Conservation (phyloP, 768 basidiomycete species). For the Sarcodon sp. region DNA sequence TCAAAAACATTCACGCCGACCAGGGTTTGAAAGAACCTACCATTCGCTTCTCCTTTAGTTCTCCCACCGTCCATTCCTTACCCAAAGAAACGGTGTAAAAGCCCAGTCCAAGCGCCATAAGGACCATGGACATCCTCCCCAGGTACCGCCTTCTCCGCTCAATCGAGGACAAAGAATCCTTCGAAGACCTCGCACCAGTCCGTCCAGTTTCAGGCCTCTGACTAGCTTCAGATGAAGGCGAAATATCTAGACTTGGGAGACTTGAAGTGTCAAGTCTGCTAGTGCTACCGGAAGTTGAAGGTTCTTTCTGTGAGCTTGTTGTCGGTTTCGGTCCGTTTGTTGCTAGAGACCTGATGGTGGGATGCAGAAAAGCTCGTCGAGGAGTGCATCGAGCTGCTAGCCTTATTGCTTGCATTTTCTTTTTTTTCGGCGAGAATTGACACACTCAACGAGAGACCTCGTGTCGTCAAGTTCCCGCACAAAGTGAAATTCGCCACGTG, state of each 20-base stretch:
- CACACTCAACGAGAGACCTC: neutral
- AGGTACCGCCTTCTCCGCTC: slow-evolving; percentile 56
- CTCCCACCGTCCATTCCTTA: slow-evolving; percentile 65
- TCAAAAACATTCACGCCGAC: neutral
- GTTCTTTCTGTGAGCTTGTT: neutral
- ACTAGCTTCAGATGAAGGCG: slow-evolving; percentile 32
- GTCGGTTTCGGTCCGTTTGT: neutral
- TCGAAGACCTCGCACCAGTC: slow-evolving; percentile 71
- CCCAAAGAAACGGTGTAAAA: slow-evolving; percentile 56
- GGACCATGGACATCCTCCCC: slow-evolving; percentile 37
- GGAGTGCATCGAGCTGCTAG: neutral
- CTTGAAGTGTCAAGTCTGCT: neutral
- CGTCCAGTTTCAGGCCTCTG: slow-evolving; percentile 24
- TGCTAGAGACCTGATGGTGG: neutral
- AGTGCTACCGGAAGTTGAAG: neutral
- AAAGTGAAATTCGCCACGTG: neutral
- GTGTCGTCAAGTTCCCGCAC: neutral
- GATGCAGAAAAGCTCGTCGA: neutral
- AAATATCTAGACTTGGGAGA: slow-evolving; percentile 52
- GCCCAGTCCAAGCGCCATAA: slow-evolving; percentile 43
- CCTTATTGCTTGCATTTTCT: neutral
- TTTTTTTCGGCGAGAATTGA: neutral
- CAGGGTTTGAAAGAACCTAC: slow-evolving; percentile 24
- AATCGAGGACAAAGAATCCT: slow-evolving; percentile 64
- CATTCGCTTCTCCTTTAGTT: slow-evolving; percentile 49